Percentiles rank a stretch among this genome's conserved stretches.
Conservation (phyloP, 257 asterid genomes). For the Mitragyna speciosa region DNA sequence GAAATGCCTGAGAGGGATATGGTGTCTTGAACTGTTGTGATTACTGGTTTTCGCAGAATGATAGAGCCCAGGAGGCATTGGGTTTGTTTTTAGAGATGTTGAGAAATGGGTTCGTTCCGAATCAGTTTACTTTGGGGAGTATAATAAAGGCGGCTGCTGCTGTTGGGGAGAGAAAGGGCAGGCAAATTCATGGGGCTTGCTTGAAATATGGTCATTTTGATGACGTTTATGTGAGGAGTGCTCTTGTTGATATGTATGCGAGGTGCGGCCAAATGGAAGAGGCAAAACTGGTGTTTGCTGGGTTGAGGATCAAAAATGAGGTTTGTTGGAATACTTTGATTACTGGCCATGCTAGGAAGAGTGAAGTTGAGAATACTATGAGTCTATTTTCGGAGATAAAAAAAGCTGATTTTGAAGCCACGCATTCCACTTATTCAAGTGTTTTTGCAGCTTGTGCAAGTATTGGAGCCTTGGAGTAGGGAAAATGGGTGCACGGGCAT, state of each 20-base stretch:
- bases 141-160: slow-evolving; percentile 65
- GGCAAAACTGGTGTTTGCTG: slow-evolving; percentile 49
- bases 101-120: slow-evolving; percentile 51
- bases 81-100: slow-evolving; percentile 50
- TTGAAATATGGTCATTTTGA: slow-evolving; percentile 53
- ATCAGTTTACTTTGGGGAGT: slow-evolving; percentile 76
- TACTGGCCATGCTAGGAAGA: slow-evolving; percentile 71
- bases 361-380: slow-evolving; percentile 55
- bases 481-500: slow-evolving; percentile 76
- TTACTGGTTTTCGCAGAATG: slow-evolving; percentile 64
- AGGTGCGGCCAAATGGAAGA: slow-evolving; percentile 54
- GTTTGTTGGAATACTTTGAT: slow-evolving; percentile 84
- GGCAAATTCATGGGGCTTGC: slow-evolving; percentile 60
- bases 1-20: slow-evolving; percentile 66
- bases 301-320: slow-evolving; percentile 53
- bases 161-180: slow-evolving; percentile 45
- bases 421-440: slow-evolving; percentile 76
- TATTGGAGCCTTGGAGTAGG: slow-evolving; percentile 74
- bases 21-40: slow-evolving; percentile 76
- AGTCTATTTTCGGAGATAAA: slow-evolving; percentile 63
- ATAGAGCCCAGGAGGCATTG: slow-evolving; percentile 43
- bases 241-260: slow-evolving; percentile 74
- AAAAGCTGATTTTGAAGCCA: slow-evolving; percentile 53
- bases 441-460: slow-evolving; percentile 67
- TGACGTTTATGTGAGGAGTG: slow-evolving; percentile 72